phyloP scores from a whole-genome alignment of 2,329 filamentous ascomycete genomes.

The Kalaharituber pfeilii region DNA sequence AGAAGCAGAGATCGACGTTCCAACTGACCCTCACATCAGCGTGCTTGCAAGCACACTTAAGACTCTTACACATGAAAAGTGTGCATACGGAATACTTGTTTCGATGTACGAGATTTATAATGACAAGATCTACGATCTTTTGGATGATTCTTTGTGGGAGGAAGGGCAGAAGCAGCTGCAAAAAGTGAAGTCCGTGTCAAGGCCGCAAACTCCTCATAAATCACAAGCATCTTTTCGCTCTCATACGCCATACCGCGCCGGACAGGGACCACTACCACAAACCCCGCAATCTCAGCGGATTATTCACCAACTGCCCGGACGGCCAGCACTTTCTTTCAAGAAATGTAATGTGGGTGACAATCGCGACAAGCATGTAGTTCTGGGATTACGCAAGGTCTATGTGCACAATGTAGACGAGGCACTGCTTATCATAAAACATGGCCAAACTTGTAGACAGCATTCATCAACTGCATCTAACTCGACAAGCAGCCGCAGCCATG shows the following conservation, averaged over 20 bases:
- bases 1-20: not conserved
- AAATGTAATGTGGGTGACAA: conserved; percentile 45
- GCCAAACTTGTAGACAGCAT: conserved; percentile 45
- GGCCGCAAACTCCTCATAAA: not conserved
- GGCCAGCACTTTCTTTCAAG: conserved; percentile 81
- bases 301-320: conserved; percentile 23
- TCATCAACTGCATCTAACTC: conserved; percentile 41
- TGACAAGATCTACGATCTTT: conserved; percentile 86
- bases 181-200: not conserved
- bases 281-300: conserved; percentile 19
- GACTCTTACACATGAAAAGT: conserved; percentile 26
- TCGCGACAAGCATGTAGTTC: conserved; percentile 55
- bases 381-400: conserved; percentile 75
- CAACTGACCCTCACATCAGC: conserved; percentile 50
- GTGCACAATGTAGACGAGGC: conserved; percentile 71
- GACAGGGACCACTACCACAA: not conserved
- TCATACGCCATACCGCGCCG: not conserved
- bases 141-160: conserved; percentile 35
- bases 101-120: conserved; percentile 99
- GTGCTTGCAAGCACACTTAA: conserved; percentile 47
- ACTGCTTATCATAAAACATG: conserved; percentile 59
- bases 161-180: not conserved
- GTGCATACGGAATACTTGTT: conserved; percentile 73
- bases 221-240: not conserved
- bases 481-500: conserved; percentile 27